Conservation (phyloP, 352 stramenopile genomes). For the Globisporangium nunn region DNA sequence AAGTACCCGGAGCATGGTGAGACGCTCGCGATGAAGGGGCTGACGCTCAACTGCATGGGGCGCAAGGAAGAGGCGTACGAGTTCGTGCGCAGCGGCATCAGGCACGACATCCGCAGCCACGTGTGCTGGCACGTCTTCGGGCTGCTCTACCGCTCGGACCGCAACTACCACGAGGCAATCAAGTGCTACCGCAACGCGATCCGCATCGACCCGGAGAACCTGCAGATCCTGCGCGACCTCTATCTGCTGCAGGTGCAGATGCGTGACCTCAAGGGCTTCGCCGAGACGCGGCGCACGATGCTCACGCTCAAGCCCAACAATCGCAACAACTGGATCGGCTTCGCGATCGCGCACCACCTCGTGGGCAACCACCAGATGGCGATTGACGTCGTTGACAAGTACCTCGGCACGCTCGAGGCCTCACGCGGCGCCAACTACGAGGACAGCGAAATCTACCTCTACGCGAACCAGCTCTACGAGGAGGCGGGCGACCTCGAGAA, state of each 20-base stretch:
- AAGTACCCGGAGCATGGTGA: slow-evolving; percentile 97
- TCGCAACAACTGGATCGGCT: slow-evolving; percentile 96
- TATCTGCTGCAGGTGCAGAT: slow-evolving; percentile 94
- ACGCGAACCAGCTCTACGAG: slow-evolving; percentile 92
- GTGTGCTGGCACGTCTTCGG: slow-evolving; percentile 99
- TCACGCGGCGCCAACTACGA: slow-evolving; percentile 81
- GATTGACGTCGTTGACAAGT: slow-evolving; percentile 95
- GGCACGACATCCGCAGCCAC: slow-evolving; percentile 91
- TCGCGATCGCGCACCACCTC: slow-evolving; percentile 94
- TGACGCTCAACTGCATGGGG: slow-evolving; percentile 93
- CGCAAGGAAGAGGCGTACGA: slow-evolving; percentile 95
- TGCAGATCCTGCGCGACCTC: slow-evolving; percentile 97
- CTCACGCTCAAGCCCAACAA: slow-evolving; percentile 93
- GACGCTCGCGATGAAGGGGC: slow-evolving; percentile 96
- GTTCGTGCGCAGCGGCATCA: slow-evolving; percentile 92
- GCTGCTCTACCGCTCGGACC: slow-evolving; percentile 93
- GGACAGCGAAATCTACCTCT: slow-evolving; percentile 95
- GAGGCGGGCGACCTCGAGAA: slow-evolving; percentile 83
- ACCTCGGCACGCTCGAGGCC: slow-evolving; percentile 86
- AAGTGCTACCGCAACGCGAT: slow-evolving; percentile 98
- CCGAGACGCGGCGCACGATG: slow-evolving; percentile 90
- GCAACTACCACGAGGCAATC: slow-evolving; percentile 96
- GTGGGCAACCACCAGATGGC: slow-evolving; percentile 90
- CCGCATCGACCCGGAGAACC: slow-evolving; percentile 94
- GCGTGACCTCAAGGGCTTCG: slow-evolving; percentile 89